These are phyloP conservation scores for Pachysandra terminalis DNA, from an alignment of 164 flowering plant genomes.

Conservation along the genomic window DNA sequence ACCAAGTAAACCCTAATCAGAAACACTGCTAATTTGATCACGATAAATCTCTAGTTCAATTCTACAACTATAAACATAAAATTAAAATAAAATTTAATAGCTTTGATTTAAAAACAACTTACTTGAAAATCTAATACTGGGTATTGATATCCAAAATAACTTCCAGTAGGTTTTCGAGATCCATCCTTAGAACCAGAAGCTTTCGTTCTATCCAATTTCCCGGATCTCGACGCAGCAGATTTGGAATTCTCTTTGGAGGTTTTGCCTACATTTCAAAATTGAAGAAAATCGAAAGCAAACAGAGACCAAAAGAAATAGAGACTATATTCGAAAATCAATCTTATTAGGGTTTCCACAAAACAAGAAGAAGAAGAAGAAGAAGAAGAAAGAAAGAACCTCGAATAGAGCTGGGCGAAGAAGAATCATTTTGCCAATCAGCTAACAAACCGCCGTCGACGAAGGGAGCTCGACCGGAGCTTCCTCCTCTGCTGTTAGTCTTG, in stretches of 20 bases:
- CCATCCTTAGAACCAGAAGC: slow-evolving; percentile 22
- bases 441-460: slow-evolving; percentile 63
- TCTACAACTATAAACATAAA: background rate
- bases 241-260: slow-evolving; percentile 12
- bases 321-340: background rate
- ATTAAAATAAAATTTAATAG: background rate
- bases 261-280: slow-evolving; percentile 28
- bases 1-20: background rate
- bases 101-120: background rate
- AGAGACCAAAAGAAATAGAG: background rate
- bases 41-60: background rate
- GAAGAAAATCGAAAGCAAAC: slow-evolving; percentile 7
- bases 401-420: slow-evolving; percentile 12
- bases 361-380: background rate
- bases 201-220: slow-evolving; percentile 9
- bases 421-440: slow-evolving; percentile 37
- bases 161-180: slow-evolving; percentile 11
- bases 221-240: slow-evolving; percentile 20
- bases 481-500: slow-evolving; percentile 1
- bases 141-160: slow-evolving; percentile 32
- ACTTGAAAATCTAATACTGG: slow-evolving; percentile 38
- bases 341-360: background rate
- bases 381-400: slow-evolving; percentile 17
- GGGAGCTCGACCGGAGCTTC: slow-evolving; percentile 18
- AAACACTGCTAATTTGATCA: background rate